phyloP scores from a whole-genome alignment of 2,329 filamentous ascomycete species.

The Ilyonectria sp. region DNA sequence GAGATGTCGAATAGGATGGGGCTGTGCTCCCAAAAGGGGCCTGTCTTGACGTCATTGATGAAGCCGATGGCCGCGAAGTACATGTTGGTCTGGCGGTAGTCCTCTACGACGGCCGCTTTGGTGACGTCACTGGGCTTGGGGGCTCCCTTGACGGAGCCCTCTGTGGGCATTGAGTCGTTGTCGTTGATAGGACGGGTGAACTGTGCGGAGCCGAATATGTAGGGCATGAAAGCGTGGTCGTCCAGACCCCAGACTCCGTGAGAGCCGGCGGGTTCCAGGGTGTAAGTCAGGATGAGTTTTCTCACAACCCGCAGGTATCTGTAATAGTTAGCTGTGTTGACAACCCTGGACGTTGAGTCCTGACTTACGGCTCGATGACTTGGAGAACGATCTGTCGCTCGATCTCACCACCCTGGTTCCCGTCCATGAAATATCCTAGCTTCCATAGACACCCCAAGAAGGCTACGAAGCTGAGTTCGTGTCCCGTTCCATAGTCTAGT shows the following conservation, averaged over 20 bases:
- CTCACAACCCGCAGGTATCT: conserved; percentile 88
- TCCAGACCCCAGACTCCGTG: conserved; percentile 99
- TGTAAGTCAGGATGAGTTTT: conserved; percentile 89
- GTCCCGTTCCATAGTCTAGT: conserved; percentile 95
- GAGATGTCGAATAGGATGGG: conserved; percentile 96
- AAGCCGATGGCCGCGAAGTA: conserved; percentile 98
- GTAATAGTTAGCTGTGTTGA: conserved; percentile 6
- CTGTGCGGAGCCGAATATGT: conserved; percentile 96
- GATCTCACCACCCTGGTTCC: conserved; percentile 65
- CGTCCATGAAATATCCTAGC: conserved; percentile 81
- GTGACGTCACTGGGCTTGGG: conserved; percentile 81
- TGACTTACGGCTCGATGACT: conserved; percentile 83
- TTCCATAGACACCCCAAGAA: conserved; percentile 95
- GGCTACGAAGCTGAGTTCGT: conserved; percentile 94
- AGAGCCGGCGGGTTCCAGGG: conserved; percentile 93
- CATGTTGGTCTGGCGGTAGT: conserved; percentile 79
- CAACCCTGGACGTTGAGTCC: not conserved
- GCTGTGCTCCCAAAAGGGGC: conserved; percentile 97
- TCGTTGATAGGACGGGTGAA: conserved; percentile 81
- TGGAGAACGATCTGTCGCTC: conserved; percentile 88
- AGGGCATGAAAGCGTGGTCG: conserved; percentile 94
- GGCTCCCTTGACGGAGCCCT: conserved; percentile 81
- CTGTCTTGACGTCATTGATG: conserved; percentile 96
- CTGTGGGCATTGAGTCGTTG: conserved; percentile 75
- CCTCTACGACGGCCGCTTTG: conserved; percentile 74